These are phyloP conservation scores for Ilyonectria mors-panacis DNA, from an alignment of 2,329 filamentous ascomycete genomes.

Conservation along the genomic window DNA sequence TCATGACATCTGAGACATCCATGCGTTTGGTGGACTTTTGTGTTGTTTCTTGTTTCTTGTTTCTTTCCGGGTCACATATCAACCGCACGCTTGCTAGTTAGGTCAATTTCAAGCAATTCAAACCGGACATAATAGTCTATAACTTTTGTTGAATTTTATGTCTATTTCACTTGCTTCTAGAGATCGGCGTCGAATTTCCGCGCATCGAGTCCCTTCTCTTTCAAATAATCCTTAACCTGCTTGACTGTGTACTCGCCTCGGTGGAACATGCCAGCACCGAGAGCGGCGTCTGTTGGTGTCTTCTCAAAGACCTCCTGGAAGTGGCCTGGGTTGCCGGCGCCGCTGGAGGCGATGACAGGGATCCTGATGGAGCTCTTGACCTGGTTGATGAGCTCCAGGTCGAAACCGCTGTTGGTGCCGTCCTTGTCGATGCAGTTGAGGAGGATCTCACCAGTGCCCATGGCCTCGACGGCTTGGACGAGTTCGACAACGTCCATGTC, in stretches of 20 bases:
- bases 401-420: conserved; percentile 94
- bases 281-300: conserved; percentile 90
- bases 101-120: conserved; percentile 33
- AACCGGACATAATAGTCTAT: conserved; percentile 10
- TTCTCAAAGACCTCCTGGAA: conserved; percentile 91
- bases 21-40: conserved; percentile 32
- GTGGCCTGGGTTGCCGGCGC: conserved; percentile 88
- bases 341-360: conserved; percentile 95
- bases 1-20: conserved; percentile 34
- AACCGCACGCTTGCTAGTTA: conserved; percentile 30
- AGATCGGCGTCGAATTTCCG: conserved; percentile 78
- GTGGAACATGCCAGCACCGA: conserved; percentile 99
- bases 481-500: conserved; percentile 95
- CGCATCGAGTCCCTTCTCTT: conserved; percentile 80
- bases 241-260: conserved; percentile 94
- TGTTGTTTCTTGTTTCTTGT: conserved; percentile 10
- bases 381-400: conserved; percentile 89
- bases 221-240: conserved; percentile 90
- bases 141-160: conserved; percentile 9
- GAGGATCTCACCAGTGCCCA: conserved; percentile 94
- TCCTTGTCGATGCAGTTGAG: conserved; percentile 99
- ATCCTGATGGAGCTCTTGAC: conserved; percentile 92
- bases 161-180: conserved; percentile 24
- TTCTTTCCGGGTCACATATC: conserved; percentile 18
- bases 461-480: conserved; percentile 89